phyloP scores from a whole-genome alignment of 306 rosid genomes.

The Styphnolobium japonicum region DNA sequence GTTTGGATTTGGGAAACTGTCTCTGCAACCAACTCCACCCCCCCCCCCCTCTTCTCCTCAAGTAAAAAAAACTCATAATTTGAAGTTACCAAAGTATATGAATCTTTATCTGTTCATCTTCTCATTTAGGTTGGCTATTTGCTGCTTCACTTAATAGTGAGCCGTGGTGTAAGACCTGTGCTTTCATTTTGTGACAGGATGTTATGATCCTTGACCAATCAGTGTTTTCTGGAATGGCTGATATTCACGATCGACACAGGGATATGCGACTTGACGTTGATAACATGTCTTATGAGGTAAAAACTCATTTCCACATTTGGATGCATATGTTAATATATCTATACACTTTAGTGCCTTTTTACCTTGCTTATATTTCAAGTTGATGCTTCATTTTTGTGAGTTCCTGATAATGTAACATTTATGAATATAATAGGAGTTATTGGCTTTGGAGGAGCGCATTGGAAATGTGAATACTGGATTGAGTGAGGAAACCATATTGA shows the following conservation, averaged over 20 bases:
- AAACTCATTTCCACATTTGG: not conserved
- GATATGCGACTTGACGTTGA: slow-evolving; percentile 93
- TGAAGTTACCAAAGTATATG: not conserved
- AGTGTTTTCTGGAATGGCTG: slow-evolving; percentile 71
- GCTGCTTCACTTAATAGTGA: not conserved
- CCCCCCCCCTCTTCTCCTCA: not conserved
- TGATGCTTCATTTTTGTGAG: not conserved
- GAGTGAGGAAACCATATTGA: slow-evolving; percentile 57
- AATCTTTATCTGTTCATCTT: not conserved
- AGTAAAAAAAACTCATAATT: not conserved
- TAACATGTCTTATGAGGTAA: slow-evolving; percentile 89
- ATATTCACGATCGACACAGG: slow-evolving; percentile 75
- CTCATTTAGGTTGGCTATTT: not conserved
- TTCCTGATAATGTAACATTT: not conserved
- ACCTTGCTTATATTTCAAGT: not conserved
- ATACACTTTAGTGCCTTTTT: not conserved
- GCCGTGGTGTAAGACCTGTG: slow-evolving; percentile 4
- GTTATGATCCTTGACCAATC: slow-evolving; percentile 86
- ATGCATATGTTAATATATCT: not conserved
- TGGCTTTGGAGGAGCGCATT: slow-evolving; percentile 87
- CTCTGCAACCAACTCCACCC: not conserved
- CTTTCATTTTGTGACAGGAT: slow-evolving; percentile 53
- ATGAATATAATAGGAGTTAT: slow-evolving; percentile 52
- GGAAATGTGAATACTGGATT: slow-evolving; percentile 85
- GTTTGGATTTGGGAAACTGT: not conserved